Evolutionary conservation across 768 basidiomycete species (phyloP).

Genomic region (Collybia mongolica): DNA sequence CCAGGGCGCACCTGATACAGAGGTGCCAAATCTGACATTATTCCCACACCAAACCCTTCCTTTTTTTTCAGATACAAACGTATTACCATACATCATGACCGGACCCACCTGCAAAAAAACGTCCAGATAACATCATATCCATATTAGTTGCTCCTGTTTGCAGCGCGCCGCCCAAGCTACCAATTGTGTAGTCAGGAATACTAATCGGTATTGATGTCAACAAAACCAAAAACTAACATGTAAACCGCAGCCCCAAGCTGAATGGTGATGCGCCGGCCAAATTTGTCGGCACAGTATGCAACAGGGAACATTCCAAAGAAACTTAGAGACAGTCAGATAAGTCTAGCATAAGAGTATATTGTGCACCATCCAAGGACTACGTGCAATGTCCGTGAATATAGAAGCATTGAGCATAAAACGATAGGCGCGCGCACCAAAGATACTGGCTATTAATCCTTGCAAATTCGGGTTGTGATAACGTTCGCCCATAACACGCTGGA

Average conservation of each 20-base stretch:
- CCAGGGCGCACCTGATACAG: slow-evolving; percentile 42
- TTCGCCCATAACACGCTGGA: slow-evolving; percentile 33
- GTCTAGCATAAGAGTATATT: neutral
- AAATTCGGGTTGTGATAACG: slow-evolving; percentile 32
- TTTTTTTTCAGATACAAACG: neutral
- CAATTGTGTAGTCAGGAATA: no score
- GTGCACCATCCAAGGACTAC: slow-evolving; percentile 38
- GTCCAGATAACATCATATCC: slow-evolving; percentile 47
- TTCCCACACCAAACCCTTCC: slow-evolving; percentile 40
- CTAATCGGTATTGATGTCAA: no score
- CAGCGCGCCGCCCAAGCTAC: slow-evolving; percentile 41
- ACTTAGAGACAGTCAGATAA: slow-evolving; percentile 12
- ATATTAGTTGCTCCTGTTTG: slow-evolving; percentile 46
- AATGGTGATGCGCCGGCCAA: slow-evolving; percentile 38
- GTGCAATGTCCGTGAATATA: neutral
- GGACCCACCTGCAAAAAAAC: slow-evolving; percentile 45
- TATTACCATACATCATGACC: neutral
- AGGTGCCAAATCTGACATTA: slow-evolving; percentile 48
- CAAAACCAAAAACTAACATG: slow-evolving; percentile 22
- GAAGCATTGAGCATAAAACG: neutral
- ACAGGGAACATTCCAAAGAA: slow-evolving; percentile 45
- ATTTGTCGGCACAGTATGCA: slow-evolving; percentile 35
- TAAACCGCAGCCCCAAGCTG: slow-evolving; percentile 38
- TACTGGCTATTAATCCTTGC: slow-evolving; percentile 38
- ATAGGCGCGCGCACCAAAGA: slow-evolving; percentile 29